Percentiles rank a stretch among this genome's conserved stretches.
phyloP scores from a whole-genome alignment of 768 basidiomycete genomes.

The Kwoniella sp. region DNA sequence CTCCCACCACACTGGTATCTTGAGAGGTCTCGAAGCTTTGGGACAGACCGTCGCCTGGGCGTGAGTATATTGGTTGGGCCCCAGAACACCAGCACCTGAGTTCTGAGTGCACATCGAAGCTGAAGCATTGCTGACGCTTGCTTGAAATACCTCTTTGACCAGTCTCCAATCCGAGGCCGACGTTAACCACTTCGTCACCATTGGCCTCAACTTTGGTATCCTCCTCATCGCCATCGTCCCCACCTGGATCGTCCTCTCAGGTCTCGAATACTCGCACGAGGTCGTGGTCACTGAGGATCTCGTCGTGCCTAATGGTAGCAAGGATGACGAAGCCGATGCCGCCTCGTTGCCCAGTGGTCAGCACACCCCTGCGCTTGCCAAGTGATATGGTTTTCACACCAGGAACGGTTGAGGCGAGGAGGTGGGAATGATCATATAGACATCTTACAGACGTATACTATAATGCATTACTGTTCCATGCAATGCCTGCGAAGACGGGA shows the following conservation, averaged over 20 bases:
- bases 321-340: conserved; percentile 3
- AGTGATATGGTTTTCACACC: not conserved
- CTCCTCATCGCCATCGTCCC: conserved; percentile 26
- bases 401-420: too few relatives aligned
- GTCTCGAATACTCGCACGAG: conserved; percentile 31
- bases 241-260: conserved; percentile 35
- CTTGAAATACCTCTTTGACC: not conserved
- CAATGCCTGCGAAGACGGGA: not conserved
- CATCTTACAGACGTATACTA: conserved; percentile 2
- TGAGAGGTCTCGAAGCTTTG: conserved; percentile 43
- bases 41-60: conserved; percentile 51
- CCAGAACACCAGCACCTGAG: too few relatives aligned
- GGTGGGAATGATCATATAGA: conserved; percentile 1
- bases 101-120: too few relatives aligned
- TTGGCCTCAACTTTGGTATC: conserved; percentile 40
- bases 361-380: not conserved
- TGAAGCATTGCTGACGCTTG: conserved; percentile 7
- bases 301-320: not conserved
- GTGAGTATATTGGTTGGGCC: too few relatives aligned
- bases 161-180: conserved; percentile 39
- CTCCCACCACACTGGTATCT: conserved; percentile 39
- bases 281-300: conserved; percentile 15
- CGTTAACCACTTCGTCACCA: conserved; percentile 39
- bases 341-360: not conserved
- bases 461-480: not conserved